A percentile compares a stretch with the other conserved stretches of the same genome.
These are phyloP conservation scores for Rhizophagus prolifer DNA, from an alignment of 192 early-diverging fungal species.

Conservation along the genomic window DNA sequence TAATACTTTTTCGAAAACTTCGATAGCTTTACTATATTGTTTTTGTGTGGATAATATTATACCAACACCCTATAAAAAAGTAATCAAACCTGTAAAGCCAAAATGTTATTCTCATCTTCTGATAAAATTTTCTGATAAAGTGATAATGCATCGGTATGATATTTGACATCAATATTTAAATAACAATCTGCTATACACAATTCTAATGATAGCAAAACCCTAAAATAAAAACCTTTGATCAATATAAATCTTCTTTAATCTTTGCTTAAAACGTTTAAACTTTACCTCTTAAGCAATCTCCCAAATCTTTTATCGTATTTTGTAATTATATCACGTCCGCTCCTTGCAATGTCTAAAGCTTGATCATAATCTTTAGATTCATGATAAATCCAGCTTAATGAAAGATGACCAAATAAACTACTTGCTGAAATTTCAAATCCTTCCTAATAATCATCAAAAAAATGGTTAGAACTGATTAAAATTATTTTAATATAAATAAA, in stretches of 20 bases:
- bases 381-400: constrained; percentile 50
- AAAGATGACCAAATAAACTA: constrained; percentile 49
- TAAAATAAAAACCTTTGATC: constrained; percentile 26
- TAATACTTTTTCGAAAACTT: constrained; percentile 56
- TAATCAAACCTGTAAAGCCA: constrained; percentile 45
- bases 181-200: constrained; percentile 62
- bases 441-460: constrained; percentile 34
- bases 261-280: not conserved
- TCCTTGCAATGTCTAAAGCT: constrained; percentile 53
- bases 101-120: constrained; percentile 39
- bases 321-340: constrained; percentile 38
- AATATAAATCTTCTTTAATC: not conserved
- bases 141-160: constrained; percentile 51
- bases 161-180: constrained; percentile 53
- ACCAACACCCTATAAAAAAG: constrained; percentile 51
- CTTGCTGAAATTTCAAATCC: constrained; percentile 42
- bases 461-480: not conserved
- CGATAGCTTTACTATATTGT: constrained; percentile 55
- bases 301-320: constrained; percentile 36
- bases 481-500: not conserved
- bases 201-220: constrained; percentile 53
- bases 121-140: constrained; percentile 57
- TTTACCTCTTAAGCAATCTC: constrained; percentile 39
- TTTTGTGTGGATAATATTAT: constrained; percentile 52
- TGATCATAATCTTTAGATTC: constrained; percentile 48